Conservation (phyloP, 1,284 basidiomycete genomes). For the Cryptococcus sp. region DNA sequence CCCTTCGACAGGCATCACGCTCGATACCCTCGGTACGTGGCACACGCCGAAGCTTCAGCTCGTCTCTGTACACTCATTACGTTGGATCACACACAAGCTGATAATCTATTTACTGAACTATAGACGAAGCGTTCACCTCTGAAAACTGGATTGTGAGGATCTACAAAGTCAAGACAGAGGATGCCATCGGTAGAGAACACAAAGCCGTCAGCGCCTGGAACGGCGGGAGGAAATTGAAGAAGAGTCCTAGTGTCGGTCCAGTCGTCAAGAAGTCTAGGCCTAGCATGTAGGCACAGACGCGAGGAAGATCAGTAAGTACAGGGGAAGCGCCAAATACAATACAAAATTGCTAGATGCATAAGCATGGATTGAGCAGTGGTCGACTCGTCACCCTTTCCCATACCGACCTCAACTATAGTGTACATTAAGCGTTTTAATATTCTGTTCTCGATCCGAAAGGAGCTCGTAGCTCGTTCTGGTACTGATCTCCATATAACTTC, state of each 20-base stretch:
- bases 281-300: slow-evolving; percentile 17
- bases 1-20: slow-evolving; percentile 71
- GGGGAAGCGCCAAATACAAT: not conserved
- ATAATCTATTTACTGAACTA: slow-evolving; percentile 12
- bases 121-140: slow-evolving; percentile 93
- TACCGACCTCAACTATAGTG: no score
- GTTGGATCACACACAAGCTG: not conserved
- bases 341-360: slow-evolving; percentile 1
- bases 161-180: slow-evolving; percentile 94
- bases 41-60: no score
- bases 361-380: not conserved
- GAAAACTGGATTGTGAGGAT: slow-evolving; percentile 99
- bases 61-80: not conserved
- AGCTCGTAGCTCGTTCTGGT: no score
- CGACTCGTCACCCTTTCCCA: no score
- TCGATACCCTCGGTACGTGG: slow-evolving; percentile 78
- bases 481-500: no score
- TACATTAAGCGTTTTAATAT: no score
- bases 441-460: no score
- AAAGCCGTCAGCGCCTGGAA: slow-evolving; percentile 83
- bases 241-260: slow-evolving; percentile 22
- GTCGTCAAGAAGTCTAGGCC: slow-evolving; percentile 24
- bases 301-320: not conserved
- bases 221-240: slow-evolving; percentile 81
- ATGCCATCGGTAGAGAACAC: slow-evolving; percentile 81